These are phyloP conservation scores for Vitis cinerea DNA, from an alignment of 164 flowering plant genomes.

Conservation along the genomic window DNA sequence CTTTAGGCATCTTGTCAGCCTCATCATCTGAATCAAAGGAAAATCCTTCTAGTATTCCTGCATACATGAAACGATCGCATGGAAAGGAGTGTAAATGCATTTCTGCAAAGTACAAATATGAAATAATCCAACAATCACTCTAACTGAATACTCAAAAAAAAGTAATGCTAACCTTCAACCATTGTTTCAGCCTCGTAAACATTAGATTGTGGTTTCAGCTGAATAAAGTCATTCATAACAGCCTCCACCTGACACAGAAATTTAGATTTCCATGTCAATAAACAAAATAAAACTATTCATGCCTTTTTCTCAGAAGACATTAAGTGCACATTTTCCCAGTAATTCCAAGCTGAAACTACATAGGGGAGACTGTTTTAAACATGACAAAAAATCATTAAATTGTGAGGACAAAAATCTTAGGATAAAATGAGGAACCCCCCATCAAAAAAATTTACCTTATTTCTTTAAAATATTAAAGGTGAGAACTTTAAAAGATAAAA, in stretches of 20 bases:
- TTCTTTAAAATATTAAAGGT: background rate
- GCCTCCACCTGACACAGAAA: slow-evolving; percentile 76
- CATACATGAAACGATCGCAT: slow-evolving; percentile 11
- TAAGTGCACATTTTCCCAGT: background rate
- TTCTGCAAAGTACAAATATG: background rate
- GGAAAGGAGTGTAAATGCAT: background rate
- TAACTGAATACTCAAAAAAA: background rate
- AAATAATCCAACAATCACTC: background rate
- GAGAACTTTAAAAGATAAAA: background rate
- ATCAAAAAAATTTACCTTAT: no score
- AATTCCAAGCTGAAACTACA: background rate
- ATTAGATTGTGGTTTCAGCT: slow-evolving; percentile 77
- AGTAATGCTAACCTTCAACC: slow-evolving; percentile 77
- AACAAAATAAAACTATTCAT: background rate
- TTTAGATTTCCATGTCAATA: background rate
- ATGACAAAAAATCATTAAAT: no score
- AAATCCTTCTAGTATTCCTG: slow-evolving; percentile 90
- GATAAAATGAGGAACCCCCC: no score
- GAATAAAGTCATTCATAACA: slow-evolving; percentile 91
- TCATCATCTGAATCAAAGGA: slow-evolving; percentile 92
- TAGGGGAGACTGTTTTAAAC: background rate
- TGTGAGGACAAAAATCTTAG: no score
- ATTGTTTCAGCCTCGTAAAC: slow-evolving; percentile 92
- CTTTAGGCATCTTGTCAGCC: slow-evolving; percentile 55
- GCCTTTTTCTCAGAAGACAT: background rate